These are phyloP conservation scores for Hypoxylon sp. DNA, from an alignment of 2,329 filamentous ascomycete species.

Conservation along the genomic window DNA sequence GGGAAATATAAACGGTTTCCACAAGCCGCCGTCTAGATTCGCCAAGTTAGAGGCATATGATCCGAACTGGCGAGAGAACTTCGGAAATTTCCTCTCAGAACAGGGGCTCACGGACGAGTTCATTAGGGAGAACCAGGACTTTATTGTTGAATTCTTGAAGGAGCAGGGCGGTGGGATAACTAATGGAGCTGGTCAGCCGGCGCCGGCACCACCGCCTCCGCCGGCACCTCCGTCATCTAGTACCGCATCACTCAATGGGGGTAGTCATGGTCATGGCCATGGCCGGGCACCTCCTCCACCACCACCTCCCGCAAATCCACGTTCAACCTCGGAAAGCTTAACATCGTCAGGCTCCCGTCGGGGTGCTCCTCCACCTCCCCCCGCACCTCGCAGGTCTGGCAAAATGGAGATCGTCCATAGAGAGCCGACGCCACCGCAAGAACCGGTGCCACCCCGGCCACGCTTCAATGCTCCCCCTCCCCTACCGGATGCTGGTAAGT, in stretches of 20 bases:
- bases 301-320: conserved; percentile 42
- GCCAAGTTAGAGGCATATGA: conserved; percentile 74
- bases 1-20: conserved; percentile 61
- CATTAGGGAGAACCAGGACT: conserved; percentile 76
- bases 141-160: conserved; percentile 74
- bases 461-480: conserved; percentile 90
- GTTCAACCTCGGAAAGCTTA: conserved; percentile 52
- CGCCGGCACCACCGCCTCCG: conserved; percentile 58
- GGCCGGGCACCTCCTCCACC: conserved; percentile 59
- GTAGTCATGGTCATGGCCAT: conserved; percentile 39
- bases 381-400: conserved; percentile 71
- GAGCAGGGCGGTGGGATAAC: conserved; percentile 64
- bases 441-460: conserved; percentile 76
- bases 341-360: conserved; percentile 57
- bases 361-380: conserved; percentile 66
- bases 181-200: conserved; percentile 52
- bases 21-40: conserved; percentile 66
- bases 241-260: conserved; percentile 50
- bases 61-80: conserved; percentile 74
- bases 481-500: conserved; percentile 90
- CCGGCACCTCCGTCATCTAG: conserved; percentile 50
- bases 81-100: conserved; percentile 72
- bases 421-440: conserved; percentile 73
- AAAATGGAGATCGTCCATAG: conserved; percentile 61
- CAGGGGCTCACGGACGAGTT: conserved; percentile 76